phyloP scores from a whole-genome alignment of 208 protist genomes.

The Leishmania martiniquensis region DNA sequence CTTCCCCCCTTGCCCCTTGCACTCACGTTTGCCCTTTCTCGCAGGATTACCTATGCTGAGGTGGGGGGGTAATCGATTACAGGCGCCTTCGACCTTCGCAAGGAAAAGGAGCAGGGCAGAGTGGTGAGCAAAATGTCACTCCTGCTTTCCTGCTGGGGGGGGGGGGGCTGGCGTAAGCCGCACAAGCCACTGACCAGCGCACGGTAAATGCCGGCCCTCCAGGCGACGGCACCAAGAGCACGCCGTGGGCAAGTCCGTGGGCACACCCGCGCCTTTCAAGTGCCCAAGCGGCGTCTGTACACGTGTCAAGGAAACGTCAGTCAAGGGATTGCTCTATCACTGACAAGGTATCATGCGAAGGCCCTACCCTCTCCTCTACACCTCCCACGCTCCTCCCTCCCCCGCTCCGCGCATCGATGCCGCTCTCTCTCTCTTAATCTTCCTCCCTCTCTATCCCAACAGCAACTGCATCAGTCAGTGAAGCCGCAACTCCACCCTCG shows the following conservation, averaged over 20 bases:
- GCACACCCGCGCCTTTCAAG: neutral
- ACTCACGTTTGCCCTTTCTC: neutral
- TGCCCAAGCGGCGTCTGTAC: neutral
- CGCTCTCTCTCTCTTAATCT: conserved; percentile 1
- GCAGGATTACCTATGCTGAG: neutral
- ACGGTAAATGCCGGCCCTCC: neutral
- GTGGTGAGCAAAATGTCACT: neutral
- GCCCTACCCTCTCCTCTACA: neutral
- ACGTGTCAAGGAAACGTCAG: neutral
- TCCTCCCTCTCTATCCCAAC: conserved; percentile 7
- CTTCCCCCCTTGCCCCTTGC: neutral
- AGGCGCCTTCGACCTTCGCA: neutral
- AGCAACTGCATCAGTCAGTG: conserved; percentile 3
- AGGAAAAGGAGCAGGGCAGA: neutral
- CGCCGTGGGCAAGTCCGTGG: neutral
- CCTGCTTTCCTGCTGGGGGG: neutral
- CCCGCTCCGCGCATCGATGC: neutral
- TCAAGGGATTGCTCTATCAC: neutral
- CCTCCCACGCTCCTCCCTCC: neutral
- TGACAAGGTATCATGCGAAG: neutral
- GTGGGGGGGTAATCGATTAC: neutral
- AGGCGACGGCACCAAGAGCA: neutral
- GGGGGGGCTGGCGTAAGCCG: neutral
- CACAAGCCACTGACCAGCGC: neutral
- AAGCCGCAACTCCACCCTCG: neutral